phyloP scores from a whole-genome alignment of 352 stramenopile genomes.

The Elongisporangium prolatum region DNA sequence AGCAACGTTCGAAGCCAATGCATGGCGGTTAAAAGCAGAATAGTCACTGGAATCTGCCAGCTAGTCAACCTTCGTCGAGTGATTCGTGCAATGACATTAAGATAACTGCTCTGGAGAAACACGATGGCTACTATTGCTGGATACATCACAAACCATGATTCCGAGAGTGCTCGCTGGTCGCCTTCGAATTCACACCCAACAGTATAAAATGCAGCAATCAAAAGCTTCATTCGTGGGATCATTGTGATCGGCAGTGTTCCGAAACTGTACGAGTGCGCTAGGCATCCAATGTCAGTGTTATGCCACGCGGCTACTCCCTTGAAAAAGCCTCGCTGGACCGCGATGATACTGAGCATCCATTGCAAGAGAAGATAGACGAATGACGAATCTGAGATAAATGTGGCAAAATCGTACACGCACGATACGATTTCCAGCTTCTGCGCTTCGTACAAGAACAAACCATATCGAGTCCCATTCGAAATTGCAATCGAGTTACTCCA shows the following conservation, averaged over 20 bases:
- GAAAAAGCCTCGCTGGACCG: conserved; percentile 24
- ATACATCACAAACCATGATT: conserved; percentile 46
- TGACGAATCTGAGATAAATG: conserved; percentile 43
- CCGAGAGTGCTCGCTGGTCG: conserved; percentile 28
- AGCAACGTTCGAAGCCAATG: conserved; percentile 1
- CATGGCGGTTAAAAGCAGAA: conserved; percentile 11
- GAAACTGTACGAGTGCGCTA: conserved; percentile 29
- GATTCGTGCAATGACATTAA: conserved; percentile 38
- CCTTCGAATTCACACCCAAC: conserved; percentile 40
- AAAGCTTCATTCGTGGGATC: conserved; percentile 32
- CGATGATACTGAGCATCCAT: conserved; percentile 36
- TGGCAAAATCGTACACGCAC: conserved; percentile 36
- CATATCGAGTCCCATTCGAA: conserved; percentile 21
- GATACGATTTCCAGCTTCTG: conserved; percentile 13
- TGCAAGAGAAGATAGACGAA: too few relatives aligned
- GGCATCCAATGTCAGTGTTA: conserved; percentile 27
- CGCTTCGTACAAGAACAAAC: conserved; percentile 34
- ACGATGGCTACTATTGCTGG: conserved; percentile 26
- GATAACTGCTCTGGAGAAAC: conserved; percentile 35
- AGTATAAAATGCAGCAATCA: conserved; percentile 35
- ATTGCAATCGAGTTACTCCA: conserved; percentile 23
- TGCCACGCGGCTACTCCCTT: conserved; percentile 17
- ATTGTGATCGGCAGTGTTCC: conserved; percentile 37
- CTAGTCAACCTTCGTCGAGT: conserved; percentile 20
- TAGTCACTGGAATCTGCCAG: conserved; percentile 11